A percentile compares a stretch with the other conserved stretches of the same genome.
Evolutionary conservation across 495 filamentous ascomycete genomes (phyloP).

Genomic region (Alectoria sarmentosa): DNA sequence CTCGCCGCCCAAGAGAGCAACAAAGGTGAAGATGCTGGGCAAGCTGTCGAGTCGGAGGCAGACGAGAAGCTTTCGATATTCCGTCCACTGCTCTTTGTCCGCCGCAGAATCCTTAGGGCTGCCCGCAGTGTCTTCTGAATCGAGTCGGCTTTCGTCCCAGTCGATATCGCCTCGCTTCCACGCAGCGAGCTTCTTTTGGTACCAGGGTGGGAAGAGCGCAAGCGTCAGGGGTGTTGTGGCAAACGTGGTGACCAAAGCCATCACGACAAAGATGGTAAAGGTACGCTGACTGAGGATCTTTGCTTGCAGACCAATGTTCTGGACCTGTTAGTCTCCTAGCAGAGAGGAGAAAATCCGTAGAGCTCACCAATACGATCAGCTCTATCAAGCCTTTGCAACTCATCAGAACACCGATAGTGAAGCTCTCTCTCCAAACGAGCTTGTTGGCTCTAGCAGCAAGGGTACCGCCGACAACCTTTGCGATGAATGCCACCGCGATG

Average conservation of each 20-base stretch:
- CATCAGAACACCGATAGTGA: conserved; percentile 90
- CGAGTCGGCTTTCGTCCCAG: conserved; percentile 68
- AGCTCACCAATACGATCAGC: conserved; percentile 81
- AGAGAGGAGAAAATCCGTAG: not conserved
- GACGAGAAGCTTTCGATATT: conserved; percentile 47
- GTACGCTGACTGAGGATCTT: conserved; percentile 78
- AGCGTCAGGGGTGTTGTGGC: conserved; percentile 78
- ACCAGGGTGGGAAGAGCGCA: conserved; percentile 76
- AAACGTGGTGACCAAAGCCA: conserved; percentile 91
- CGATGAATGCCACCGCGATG: conserved; percentile 72
- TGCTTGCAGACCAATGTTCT: conserved; percentile 95
- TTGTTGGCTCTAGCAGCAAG: conserved; percentile 70
- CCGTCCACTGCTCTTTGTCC: conserved; percentile 32
- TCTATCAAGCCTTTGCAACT: conserved; percentile 96
- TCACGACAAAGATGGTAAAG: conserved; percentile 98
- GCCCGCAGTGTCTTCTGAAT: conserved; percentile 28
- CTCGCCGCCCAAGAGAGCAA: conserved; percentile 65
- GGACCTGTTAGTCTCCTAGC: conserved; percentile 10
- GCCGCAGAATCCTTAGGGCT: conserved; percentile 33
- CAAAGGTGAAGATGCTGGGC: conserved; percentile 76
- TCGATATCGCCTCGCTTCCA: conserved; percentile 91
- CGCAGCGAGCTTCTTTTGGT: conserved; percentile 83
- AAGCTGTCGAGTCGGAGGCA: conserved; percentile 86
- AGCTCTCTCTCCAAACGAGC: conserved; percentile 86
- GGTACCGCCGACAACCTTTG: conserved; percentile 81